Evolutionary conservation across 345 rosid genomes (phyloP), one percentile per base, ranked within the genome.

Genomic region (Lepidium aucheri): DNA sequence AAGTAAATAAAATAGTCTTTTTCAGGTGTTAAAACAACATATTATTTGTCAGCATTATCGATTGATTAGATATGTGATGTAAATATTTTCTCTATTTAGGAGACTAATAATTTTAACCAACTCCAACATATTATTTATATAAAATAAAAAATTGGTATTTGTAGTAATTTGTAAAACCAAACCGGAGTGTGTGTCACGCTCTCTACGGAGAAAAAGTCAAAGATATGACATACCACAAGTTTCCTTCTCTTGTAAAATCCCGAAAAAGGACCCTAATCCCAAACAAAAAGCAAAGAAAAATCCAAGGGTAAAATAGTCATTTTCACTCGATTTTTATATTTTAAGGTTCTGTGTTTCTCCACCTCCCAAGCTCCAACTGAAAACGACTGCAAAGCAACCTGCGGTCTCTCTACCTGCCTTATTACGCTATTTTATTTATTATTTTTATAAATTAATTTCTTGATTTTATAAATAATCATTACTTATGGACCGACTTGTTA

Each of bases 301-400:
- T 15, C 0, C 9, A 44, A 52, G 84, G 87, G 63, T 51, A 81
- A 22, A 68, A 60, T 3, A 24, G 88, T 81, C 84, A 81, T 82
- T 81, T 70, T 4, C 7, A 17, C 6, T 39, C 24, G 18, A 49
- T 74, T 65, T 65, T 65, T 60, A 59, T 74, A 66, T 30, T 84
- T 77, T 80, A 85, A 83, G 92, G 88, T 83, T 80, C 83, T 34
- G 74, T 76, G 74, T 81, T 77, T 55, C 77, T 67, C 72, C 77
- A 60, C 72, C 77, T 73, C 72, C 72, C 52, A 35, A 72, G 17
- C 74, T 73, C 74, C 60, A 73, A 76, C 84, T 72, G 91, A 88
- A 86, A 84, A 81, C 89, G 95, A 90, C 93, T 78, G 95, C 86
- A 74, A 67, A 86, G 87, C 89, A 88, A 82, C 89, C 84, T 84